A percentile compares a stretch with the other conserved stretches of the same genome.
These are phyloP conservation scores for Sclerotinia minor DNA, from an alignment of 2,329 filamentous ascomycete species.

Conservation along the genomic window DNA sequence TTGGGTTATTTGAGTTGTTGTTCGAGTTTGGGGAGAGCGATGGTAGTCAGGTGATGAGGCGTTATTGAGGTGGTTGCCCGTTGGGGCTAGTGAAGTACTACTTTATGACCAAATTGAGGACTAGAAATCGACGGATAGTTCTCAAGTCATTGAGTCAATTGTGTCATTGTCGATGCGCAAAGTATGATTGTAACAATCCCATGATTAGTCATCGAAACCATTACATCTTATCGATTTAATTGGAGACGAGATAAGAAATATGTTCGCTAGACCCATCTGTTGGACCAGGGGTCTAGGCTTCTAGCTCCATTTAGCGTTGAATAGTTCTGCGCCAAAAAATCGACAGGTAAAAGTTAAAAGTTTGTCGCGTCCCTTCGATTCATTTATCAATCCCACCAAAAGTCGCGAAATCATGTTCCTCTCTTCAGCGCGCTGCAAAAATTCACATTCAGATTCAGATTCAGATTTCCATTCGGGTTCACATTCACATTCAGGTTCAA, in stretches of 20 bases:
- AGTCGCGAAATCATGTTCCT: conserved; percentile 20
- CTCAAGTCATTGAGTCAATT: not conserved
- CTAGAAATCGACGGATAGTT: not conserved
- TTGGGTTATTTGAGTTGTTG: not conserved
- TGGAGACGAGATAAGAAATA: too few relatives aligned
- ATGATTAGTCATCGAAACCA: not conserved
- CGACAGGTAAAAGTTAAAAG: conserved; percentile 1
- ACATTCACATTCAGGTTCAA: too few relatives aligned
- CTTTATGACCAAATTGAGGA: not conserved
- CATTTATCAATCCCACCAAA: not conserved
- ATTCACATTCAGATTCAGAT: not conserved
- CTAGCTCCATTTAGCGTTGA: not conserved
- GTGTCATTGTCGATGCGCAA: not conserved
- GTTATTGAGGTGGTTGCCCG: too few relatives aligned
- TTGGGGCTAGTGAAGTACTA: too few relatives aligned
- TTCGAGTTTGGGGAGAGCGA: not conserved
- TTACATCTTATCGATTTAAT: not conserved
- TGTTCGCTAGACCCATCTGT: not conserved
- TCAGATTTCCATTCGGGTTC: not conserved
- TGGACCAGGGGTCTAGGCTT: not conserved
- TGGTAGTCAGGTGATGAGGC: not conserved
- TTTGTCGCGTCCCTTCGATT: conserved; percentile 15
- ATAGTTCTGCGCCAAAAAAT: not conserved
- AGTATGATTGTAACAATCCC: not conserved
- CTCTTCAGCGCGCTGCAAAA: conserved; percentile 9